A percentile compares a stretch with the other conserved stretches of the same genome.
These are phyloP conservation scores for Cyamopsis tetragonoloba DNA, from an alignment of 306 rosid genomes.

Conservation along the genomic window DNA sequence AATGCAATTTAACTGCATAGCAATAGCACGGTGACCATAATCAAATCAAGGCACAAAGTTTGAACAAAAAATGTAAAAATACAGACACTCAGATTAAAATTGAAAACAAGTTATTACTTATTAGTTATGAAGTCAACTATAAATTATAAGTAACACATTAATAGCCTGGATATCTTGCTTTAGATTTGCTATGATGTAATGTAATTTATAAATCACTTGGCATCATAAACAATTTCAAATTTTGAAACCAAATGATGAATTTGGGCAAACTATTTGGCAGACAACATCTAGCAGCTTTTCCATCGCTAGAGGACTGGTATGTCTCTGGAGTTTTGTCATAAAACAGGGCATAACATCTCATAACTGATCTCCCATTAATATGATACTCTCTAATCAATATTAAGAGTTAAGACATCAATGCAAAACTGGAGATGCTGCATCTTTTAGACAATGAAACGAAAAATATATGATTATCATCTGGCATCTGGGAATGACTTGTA, in stretches of 20 bases:
- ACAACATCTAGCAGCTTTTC: background rate
- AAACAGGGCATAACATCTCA: background rate
- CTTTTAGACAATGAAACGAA: background rate
- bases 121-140: background rate
- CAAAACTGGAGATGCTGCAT: background rate
- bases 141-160: background rate
- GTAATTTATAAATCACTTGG: background rate
- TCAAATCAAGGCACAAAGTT: background rate
- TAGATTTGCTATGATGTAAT: background rate
- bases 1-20: background rate
- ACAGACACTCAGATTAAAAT: constrained; percentile 4
- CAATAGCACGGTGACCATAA: constrained; percentile 16
- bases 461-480: background rate
- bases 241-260: background rate
- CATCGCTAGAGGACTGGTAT: background rate
- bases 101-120: background rate
- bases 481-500: background rate
- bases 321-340: background rate
- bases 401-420: background rate
- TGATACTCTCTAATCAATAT: background rate
- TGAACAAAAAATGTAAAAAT: background rate
- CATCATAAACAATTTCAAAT: background rate
- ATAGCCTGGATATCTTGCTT: background rate
- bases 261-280: background rate
- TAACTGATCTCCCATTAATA: background rate